A percentile compares a stretch with the other conserved stretches of the same genome.
Conservation (phyloP, 257 asterid genomes). For the Fraxinus pennsylvanica region DNA sequence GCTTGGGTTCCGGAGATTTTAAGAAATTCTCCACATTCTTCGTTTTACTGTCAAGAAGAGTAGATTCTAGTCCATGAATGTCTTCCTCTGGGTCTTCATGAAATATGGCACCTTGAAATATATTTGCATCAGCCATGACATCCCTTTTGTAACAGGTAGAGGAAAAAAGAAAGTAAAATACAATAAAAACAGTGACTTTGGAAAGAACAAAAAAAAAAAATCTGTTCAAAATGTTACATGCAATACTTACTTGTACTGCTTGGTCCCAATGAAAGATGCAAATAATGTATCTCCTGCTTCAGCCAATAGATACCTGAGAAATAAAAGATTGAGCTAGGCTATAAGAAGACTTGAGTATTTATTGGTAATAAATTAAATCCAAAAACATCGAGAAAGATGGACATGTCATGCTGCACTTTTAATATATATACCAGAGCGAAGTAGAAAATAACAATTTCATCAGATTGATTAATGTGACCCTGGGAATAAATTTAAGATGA, state of each 20-base stretch:
- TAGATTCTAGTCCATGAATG: conserved; percentile 42
- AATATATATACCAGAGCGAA: not conserved
- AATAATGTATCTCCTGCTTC: conserved; percentile 96
- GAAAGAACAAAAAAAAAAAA: conserved; percentile 31
- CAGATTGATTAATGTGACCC: not conserved
- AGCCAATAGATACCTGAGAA: conserved; percentile 80
- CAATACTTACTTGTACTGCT: conserved; percentile 82
- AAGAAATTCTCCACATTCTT: conserved; percentile 48
- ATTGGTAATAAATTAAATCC: not conserved
- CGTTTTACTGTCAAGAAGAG: conserved; percentile 42
- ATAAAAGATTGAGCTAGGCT: conserved; percentile 18
- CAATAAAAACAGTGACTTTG: conserved; percentile 41
- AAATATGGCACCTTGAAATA: conserved; percentile 99
- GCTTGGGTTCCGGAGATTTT: conserved; percentile 42
- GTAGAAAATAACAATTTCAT: not conserved
- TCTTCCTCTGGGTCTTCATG: conserved; percentile 66
- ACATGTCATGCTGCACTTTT: not conserved
- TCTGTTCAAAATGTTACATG: conserved; percentile 18
- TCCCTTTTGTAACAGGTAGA: conserved; percentile 80
- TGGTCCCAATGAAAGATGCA: conserved; percentile 97
- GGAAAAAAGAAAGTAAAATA: conserved; percentile 54
- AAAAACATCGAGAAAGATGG: not conserved
- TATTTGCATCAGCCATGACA: conserved; percentile 99
- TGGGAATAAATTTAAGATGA: not conserved
- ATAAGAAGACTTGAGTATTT: not conserved